These are phyloP conservation scores for Candida sp. DNA, from an alignment of 1,139 yeast genomes.

Conservation along the genomic window DNA sequence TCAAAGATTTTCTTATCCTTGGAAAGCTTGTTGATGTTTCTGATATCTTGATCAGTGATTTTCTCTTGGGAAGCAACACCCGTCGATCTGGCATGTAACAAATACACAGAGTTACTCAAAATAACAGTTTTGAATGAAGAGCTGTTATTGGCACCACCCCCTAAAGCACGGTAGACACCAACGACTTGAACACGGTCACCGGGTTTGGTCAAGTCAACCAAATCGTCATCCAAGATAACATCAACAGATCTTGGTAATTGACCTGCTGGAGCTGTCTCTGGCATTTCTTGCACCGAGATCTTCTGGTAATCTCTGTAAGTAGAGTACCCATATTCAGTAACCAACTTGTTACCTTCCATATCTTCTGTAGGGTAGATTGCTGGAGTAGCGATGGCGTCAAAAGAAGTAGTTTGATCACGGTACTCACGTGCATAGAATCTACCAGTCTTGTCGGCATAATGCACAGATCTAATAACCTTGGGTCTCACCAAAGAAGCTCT, in stretches of 20 bases:
- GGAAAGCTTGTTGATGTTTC: slow-evolving; percentile 83
- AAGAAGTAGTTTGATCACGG: slow-evolving; percentile 90
- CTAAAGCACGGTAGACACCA: slow-evolving; percentile 93
- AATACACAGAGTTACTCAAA: slow-evolving; percentile 87
- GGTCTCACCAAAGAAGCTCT: slow-evolving; percentile 94
- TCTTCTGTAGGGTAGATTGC: slow-evolving; percentile 96
- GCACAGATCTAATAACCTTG: slow-evolving; percentile 90
- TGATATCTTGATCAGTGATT: slow-evolving; percentile 81
- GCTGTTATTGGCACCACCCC: slow-evolving; percentile 71
- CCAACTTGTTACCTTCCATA: slow-evolving; percentile 83
- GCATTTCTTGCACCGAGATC: slow-evolving; percentile 96
- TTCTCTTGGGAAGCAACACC: slow-evolving; percentile 81
- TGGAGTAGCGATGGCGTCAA: slow-evolving; percentile 83
- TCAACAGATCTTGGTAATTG: slow-evolving; percentile 95
- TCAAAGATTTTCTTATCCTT: slow-evolving; percentile 74
- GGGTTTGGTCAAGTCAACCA: slow-evolving; percentile 91
- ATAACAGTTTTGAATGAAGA: slow-evolving; percentile 82
- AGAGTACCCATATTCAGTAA: slow-evolving; percentile 93
- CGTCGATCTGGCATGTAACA: slow-evolving; percentile 85
- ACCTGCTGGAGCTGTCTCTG: slow-evolving; percentile 98
- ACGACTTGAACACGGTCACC: slow-evolving; percentile 97
- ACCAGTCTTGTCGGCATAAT: slow-evolving; percentile 86
- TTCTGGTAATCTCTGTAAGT: slow-evolving; percentile 96
- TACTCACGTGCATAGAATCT: slow-evolving; percentile 91
- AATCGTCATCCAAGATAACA: slow-evolving; percentile 89